Conservation (phyloP, 2,329 filamentous ascomycete species). For the Talaromyces rugulosus region DNA sequence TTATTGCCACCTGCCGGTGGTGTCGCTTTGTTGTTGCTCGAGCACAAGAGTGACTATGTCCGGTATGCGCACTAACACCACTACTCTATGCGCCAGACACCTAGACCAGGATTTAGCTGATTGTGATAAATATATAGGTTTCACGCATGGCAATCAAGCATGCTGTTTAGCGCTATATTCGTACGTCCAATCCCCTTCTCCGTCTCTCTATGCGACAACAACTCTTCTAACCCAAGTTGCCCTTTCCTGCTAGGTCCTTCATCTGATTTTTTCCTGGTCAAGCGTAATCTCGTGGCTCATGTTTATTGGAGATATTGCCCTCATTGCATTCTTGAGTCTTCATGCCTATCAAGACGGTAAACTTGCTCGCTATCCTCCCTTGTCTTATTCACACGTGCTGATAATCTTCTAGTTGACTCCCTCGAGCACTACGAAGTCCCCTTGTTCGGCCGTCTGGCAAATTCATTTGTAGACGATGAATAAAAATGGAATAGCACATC, state of each 20-base stretch:
- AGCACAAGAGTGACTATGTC: conserved; percentile 96
- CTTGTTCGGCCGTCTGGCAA: conserved; percentile 79
- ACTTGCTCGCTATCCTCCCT: neutral
- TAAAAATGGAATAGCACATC: conserved; percentile 27
- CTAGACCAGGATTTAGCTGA: neutral
- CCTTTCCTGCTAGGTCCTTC: conserved; percentile 57
- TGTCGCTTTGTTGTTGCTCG: conserved; percentile 76
- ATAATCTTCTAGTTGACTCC: conserved; percentile 50
- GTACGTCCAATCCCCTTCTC: conserved; percentile 32
- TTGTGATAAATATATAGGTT: conserved; percentile 56
- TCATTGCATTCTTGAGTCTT: conserved; percentile 72
- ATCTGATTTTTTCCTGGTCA: conserved; percentile 84
- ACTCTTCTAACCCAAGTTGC: neutral
- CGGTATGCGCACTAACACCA: conserved; percentile 53
- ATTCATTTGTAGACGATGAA: conserved; percentile 87
- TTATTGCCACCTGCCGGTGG: conserved; percentile 79
- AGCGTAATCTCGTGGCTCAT: conserved; percentile 78
- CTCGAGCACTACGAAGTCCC: conserved; percentile 75
- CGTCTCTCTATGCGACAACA: neutral
- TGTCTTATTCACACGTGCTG: neutral
- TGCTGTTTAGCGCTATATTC: conserved; percentile 70
- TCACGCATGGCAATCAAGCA: conserved; percentile 90
- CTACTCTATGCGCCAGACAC: neutral
- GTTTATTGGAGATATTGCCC: conserved; percentile 66
- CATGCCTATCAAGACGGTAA: conserved; percentile 79